Conservation (phyloP, 306 rosid species). For the Abrus precatorius region DNA sequence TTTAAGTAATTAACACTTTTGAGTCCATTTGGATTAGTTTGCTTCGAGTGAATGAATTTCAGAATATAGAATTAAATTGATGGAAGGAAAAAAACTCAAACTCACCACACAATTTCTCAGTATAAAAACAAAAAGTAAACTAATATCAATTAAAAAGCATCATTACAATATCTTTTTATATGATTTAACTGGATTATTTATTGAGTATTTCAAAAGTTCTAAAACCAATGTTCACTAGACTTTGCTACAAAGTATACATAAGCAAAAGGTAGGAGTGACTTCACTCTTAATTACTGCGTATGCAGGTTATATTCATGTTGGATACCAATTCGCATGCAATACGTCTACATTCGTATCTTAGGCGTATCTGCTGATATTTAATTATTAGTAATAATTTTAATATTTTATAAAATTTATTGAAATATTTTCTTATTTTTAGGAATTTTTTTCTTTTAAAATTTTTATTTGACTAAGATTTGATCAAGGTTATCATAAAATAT, state of each 20-base stretch:
- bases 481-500: too few species aligned
- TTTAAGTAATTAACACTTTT: neutral
- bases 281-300: neutral
- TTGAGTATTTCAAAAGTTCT: neutral
- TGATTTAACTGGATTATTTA: neutral
- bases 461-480: too few species aligned
- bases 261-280: neutral
- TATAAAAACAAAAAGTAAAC: neutral
- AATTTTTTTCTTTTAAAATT: too few species aligned
- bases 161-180: neutral
- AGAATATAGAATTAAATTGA: conserved; percentile 33
- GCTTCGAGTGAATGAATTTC: conserved; percentile 17
- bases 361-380: too few species aligned
- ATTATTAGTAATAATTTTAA: too few species aligned
- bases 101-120: neutral
- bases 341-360: too few species aligned
- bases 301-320: too few species aligned
- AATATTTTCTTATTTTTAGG: too few species aligned
- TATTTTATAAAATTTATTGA: too few species aligned
- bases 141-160: neutral
- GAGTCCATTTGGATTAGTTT: neutral
- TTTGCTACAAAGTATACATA: neutral
- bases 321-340: too few species aligned
- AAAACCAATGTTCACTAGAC: neutral
- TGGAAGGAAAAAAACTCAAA: neutral